Evolutionary conservation across 2,329 filamentous ascomycete species (phyloP).

Genomic region (Neocucurbitaria cava): DNA sequence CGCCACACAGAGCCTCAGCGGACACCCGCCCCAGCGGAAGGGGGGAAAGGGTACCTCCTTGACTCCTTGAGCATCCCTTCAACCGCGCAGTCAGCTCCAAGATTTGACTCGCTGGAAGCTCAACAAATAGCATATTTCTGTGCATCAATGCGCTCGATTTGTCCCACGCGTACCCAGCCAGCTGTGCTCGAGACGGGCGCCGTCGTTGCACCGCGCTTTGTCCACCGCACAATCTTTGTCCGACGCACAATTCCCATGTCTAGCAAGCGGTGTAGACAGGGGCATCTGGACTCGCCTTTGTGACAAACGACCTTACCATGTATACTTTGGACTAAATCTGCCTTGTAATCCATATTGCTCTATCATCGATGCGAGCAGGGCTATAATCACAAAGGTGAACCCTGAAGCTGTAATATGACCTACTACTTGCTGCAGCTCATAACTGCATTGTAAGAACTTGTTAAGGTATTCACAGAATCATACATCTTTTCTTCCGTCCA

Average conservation of each 20-base stretch:
- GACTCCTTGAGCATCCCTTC: constrained; percentile 9
- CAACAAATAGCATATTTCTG: constrained; percentile 9
- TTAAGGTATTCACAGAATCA: background rate
- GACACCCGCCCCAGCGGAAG: constrained; percentile 6
- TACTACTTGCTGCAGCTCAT: background rate
- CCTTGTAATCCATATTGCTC: no score
- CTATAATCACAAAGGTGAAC: no score
- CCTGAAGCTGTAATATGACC: no score
- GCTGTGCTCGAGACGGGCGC: constrained; percentile 4
- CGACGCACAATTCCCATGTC: background rate
- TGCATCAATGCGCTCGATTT: background rate
- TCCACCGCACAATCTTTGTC: background rate
- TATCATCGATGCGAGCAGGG: no score
- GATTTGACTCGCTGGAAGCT: constrained; percentile 3
- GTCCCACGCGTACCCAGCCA: background rate
- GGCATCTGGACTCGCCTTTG: background rate
- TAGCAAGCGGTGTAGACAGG: background rate
- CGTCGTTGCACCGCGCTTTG: background rate
- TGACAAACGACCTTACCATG: background rate
- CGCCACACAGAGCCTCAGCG: constrained; percentile 7
- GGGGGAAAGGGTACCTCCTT: constrained; percentile 10
- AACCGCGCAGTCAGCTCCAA: constrained; percentile 8
- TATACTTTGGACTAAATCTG: background rate
- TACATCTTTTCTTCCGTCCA: background rate
- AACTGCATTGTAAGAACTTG: background rate